A percentile compares a stretch with the other conserved stretches of the same genome.
Evolutionary conservation across 768 basidiomycete species (phyloP).

Genomic region (Boletus patriciae): DNA sequence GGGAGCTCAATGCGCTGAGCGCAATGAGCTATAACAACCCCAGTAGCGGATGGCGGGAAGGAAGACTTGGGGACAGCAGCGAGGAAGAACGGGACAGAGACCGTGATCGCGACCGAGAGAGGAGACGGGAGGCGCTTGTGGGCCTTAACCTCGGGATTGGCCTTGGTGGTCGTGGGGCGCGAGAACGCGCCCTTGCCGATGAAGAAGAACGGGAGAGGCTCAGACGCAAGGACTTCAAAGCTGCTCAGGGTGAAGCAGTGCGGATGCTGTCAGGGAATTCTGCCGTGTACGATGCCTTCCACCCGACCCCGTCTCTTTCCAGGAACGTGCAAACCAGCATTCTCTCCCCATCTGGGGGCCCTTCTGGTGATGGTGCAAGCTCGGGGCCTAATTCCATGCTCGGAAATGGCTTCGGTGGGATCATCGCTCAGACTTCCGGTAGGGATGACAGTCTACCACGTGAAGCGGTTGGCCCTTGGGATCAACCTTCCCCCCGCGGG

Average conservation of each 20-base stretch:
- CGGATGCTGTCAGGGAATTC: slow-evolving; percentile 42
- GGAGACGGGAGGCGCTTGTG: slow-evolving; percentile 44
- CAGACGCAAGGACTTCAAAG: slow-evolving; percentile 54
- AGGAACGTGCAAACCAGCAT: slow-evolving; percentile 27
- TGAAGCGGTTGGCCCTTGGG: slow-evolving; percentile 35
- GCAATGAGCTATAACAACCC: slow-evolving; percentile 46
- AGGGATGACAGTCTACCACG: slow-evolving; percentile 28
- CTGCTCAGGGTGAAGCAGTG: slow-evolving; percentile 37
- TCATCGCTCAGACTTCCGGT: slow-evolving; percentile 26
- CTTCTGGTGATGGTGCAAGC: slow-evolving; percentile 20
- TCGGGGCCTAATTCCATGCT: slow-evolving; percentile 21
- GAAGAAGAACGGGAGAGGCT: slow-evolving; percentile 51
- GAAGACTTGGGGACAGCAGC: slow-evolving; percentile 32
- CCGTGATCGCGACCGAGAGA: slow-evolving; percentile 44
- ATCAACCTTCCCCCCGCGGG: slow-evolving; percentile 34
- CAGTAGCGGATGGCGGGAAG: slow-evolving; percentile 37
- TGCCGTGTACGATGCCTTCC: slow-evolving; percentile 75
- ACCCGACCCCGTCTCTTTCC: slow-evolving; percentile 48
- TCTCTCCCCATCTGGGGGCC: slow-evolving; percentile 18
- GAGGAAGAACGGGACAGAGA: slow-evolving; percentile 46
- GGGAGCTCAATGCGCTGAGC: slow-evolving; percentile 47
- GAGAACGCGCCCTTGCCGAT: slow-evolving; percentile 66
- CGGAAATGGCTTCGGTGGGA: slow-evolving; percentile 24
- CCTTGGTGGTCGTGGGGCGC: slow-evolving; percentile 46
- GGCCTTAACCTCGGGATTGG: slow-evolving; percentile 37